Evolutionary conservation across 2,329 filamentous ascomycete species (phyloP).

Genomic region (Lithohypha guttulata): DNA sequence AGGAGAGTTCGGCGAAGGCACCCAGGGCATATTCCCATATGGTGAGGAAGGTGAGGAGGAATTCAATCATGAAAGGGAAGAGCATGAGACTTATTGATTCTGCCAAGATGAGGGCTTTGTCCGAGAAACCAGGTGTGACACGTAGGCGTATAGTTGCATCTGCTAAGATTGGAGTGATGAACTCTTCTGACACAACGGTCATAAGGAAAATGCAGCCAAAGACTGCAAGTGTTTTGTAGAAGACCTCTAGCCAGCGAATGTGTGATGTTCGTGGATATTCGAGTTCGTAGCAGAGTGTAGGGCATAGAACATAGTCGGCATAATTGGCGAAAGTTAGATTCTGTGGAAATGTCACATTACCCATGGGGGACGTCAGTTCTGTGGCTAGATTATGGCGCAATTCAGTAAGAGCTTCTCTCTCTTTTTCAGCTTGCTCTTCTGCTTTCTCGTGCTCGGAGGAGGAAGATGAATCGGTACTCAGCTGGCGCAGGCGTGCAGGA

Average conservation of each 20-base stretch:
- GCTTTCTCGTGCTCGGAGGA: constrained; percentile 22
- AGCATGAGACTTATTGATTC: constrained; percentile 86
- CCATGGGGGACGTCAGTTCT: constrained; percentile 83
- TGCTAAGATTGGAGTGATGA: constrained; percentile 79
- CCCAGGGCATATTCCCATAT: constrained; percentile 97
- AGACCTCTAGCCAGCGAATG: constrained; percentile 70
- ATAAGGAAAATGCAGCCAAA: constrained; percentile 96
- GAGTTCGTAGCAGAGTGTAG: constrained; percentile 93
- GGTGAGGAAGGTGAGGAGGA: constrained; percentile 89
- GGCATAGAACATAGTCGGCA: constrained; percentile 76
- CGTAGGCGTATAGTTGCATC: constrained; percentile 54
- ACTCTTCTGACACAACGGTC: constrained; percentile 84
- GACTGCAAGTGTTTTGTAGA: constrained; percentile 75
- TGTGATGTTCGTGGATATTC: constrained; percentile 74
- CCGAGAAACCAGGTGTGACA: constrained; percentile 39
- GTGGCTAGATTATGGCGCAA: constrained; percentile 78
- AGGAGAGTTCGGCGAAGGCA: constrained; percentile 86
- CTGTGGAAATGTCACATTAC: constrained; percentile 76
- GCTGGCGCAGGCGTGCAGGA: constrained; percentile 23
- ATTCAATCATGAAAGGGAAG: constrained; percentile 95
- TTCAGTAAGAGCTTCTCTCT: constrained; percentile 48
- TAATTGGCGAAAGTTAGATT: constrained; percentile 81
- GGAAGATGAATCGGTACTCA: constrained; percentile 17
- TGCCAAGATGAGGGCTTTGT: constrained; percentile 67
- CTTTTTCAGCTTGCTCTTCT: constrained; percentile 17